Conservation (phyloP, 129 eudicot species). For the Centrapalus pauciflorus region DNA sequence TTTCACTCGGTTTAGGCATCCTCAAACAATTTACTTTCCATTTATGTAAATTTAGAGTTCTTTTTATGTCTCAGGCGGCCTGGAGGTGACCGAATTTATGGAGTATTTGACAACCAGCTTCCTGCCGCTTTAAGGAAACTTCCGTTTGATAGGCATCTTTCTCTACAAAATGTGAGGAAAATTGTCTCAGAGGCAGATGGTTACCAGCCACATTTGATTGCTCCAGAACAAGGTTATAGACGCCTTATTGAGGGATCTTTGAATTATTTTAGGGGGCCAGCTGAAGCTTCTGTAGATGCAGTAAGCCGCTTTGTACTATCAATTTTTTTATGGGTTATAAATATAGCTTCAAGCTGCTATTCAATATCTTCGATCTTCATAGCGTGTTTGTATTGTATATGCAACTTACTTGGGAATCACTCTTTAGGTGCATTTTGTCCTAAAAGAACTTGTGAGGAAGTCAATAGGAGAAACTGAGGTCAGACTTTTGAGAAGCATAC, state of each 20-base stretch:
- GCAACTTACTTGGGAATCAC: slow-evolving; percentile 9
- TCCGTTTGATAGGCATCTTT: slow-evolving; percentile 61
- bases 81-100: slow-evolving; percentile 63
- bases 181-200: slow-evolving; percentile 70
- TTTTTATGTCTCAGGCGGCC: slow-evolving; percentile 39
- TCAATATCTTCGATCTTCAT: too few relatives aligned
- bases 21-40: not conserved
- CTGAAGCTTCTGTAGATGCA: slow-evolving; percentile 75
- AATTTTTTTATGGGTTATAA: too few relatives aligned
- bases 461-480: slow-evolving; percentile 80
- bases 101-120: slow-evolving; percentile 65
- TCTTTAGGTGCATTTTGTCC: slow-evolving; percentile 64
- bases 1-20: not conserved
- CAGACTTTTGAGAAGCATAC: slow-evolving; percentile 13
- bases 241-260: slow-evolving; percentile 62
- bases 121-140: slow-evolving; percentile 62
- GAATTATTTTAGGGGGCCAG: slow-evolving; percentile 60
- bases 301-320: slow-evolving; percentile 34
- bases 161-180: slow-evolving; percentile 50
- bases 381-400: too few relatives aligned
- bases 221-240: slow-evolving; percentile 67
- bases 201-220: too few relatives aligned
- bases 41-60: not conserved
- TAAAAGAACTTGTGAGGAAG: slow-evolving; percentile 81
- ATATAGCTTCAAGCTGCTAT: not conserved